These are phyloP conservation scores for Inga leiocalycina DNA, from an alignment of 306 rosid genomes.

Conservation along the genomic window DNA sequence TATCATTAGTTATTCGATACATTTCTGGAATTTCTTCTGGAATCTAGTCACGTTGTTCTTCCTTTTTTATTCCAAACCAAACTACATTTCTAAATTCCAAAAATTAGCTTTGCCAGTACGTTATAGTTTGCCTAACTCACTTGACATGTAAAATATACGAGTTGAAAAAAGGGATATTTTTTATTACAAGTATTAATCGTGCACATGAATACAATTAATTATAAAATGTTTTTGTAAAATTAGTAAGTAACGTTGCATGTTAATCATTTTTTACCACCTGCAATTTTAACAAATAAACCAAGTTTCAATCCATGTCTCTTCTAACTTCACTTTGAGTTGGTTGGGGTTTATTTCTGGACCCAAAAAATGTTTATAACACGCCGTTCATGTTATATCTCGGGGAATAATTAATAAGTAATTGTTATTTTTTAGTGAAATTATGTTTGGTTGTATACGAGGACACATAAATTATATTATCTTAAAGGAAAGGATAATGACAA, in stretches of 20 bases:
- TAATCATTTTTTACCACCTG: too few species aligned
- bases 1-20: neutral
- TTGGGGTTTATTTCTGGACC: too few species aligned
- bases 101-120: neutral
- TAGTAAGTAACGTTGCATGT: neutral
- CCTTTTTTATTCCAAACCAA: neutral
- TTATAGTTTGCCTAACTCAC: neutral
- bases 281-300: too few species aligned
- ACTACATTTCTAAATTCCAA: neutral
- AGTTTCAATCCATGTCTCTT: too few species aligned
- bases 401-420: too few species aligned
- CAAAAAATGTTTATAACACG: too few species aligned
- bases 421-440: neutral
- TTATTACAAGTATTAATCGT: neutral
- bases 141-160: neutral
- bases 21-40: neutral
- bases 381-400: too few species aligned
- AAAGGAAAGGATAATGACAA: neutral
- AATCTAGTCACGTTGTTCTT: neutral
- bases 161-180: too few species aligned
- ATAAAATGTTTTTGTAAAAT: neutral
- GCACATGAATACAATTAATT: neutral
- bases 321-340: too few species aligned
- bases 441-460: neutral
- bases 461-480: neutral